phyloP scores from a whole-genome alignment of 257 asterid genomes.

The Scutellaria baicalensis region DNA sequence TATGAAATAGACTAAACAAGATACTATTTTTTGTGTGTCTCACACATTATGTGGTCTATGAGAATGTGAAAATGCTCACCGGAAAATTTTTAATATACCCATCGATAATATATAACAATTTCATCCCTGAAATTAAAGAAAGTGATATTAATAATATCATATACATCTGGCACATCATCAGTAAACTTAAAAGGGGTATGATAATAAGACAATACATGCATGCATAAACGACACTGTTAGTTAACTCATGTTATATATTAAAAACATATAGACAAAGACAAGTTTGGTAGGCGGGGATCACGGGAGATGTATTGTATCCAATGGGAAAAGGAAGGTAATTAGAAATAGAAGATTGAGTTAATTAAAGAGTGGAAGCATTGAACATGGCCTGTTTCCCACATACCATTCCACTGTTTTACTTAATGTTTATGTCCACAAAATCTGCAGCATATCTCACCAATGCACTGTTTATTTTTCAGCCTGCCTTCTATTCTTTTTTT shows the following conservation, averaged over 20 bases:
- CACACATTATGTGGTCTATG: too few relatives aligned
- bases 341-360: not conserved
- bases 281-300: constrained; percentile 2
- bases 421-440: not conserved
- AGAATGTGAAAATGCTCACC: too few relatives aligned
- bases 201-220: too few relatives aligned
- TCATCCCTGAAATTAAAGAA: too few relatives aligned
- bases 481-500: not conserved
- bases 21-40: too few relatives aligned
- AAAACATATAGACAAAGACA: not conserved
- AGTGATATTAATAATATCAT: too few relatives aligned
- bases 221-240: not conserved
- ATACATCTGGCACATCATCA: too few relatives aligned
- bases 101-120: too few relatives aligned
- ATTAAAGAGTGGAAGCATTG: not conserved
- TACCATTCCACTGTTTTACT: not conserved
- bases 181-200: too few relatives aligned
- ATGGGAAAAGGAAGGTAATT: not conserved
- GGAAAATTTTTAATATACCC: too few relatives aligned
- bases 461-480: not conserved
- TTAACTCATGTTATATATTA: too few relatives aligned
- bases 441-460: not conserved
- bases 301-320: not conserved
- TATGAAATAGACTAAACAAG: too few relatives aligned
- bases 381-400: not conserved